Evolutionary conservation across 495 filamentous ascomycete genomes (phyloP).

Genomic region (Aspergillus haitiensis): DNA sequence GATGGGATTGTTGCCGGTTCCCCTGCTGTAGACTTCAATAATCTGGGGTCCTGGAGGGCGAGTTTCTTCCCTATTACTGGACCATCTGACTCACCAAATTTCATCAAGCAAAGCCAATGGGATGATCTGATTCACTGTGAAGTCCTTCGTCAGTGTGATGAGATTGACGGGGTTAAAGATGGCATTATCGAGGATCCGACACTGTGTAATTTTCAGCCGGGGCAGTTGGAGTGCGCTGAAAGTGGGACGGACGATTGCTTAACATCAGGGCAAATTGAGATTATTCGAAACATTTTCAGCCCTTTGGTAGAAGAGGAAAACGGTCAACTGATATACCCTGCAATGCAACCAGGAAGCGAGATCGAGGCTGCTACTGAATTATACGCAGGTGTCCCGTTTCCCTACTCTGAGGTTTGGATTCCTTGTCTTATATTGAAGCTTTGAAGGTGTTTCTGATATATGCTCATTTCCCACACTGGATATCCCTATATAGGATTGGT

Average conservation of each 20-base stretch:
- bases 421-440: neutral
- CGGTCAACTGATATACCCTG: constrained; percentile 48
- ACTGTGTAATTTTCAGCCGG: constrained; percentile 49
- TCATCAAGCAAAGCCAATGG: constrained; percentile 48
- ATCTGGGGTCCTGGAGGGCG: constrained; percentile 44
- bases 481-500: constrained; percentile 20
- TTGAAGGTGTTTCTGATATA: neutral
- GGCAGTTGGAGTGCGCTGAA: constrained; percentile 43
- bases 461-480: neutral
- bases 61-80: constrained; percentile 33
- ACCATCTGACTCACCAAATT: constrained; percentile 35
- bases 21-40: constrained; percentile 40
- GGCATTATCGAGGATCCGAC: constrained; percentile 56
- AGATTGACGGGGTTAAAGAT: constrained; percentile 53
- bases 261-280: neutral
- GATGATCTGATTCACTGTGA: constrained; percentile 44
- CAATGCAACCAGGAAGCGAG: constrained; percentile 30
- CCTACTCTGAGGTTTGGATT: constrained; percentile 2
- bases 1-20: constrained; percentile 60
- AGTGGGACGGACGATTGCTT: neutral
- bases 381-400: constrained; percentile 13
- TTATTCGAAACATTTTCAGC: constrained; percentile 48
- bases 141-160: constrained; percentile 57
- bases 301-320: constrained; percentile 40
- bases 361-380: constrained; percentile 20